These are phyloP conservation scores for Beta corolliflora DNA, from an alignment of 179 eudicot genomes.

Conservation along the genomic window DNA sequence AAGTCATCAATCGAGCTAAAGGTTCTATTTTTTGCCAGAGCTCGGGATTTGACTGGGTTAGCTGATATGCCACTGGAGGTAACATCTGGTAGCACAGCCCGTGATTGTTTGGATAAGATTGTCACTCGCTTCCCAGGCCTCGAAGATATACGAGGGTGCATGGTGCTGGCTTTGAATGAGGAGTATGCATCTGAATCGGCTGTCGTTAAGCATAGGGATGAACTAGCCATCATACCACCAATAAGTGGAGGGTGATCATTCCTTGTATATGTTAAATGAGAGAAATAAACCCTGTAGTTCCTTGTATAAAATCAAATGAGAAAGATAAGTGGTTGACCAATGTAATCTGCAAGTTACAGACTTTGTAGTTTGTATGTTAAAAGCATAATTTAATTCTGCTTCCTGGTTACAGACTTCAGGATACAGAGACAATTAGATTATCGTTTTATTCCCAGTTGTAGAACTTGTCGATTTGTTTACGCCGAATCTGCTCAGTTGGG, in stretches of 20 bases:
- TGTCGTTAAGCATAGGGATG: conserved; percentile 73
- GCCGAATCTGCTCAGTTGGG: neutral
- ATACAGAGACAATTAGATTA: no score
- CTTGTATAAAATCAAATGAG: neutral
- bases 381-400: neutral
- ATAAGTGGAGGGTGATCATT: conserved; percentile 79
- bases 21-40: conserved; percentile 91
- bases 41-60: conserved; percentile 83
- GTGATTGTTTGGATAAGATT: conserved; percentile 67
- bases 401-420: neutral
- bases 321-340: neutral
- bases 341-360: neutral
- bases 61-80: conserved; percentile 63
- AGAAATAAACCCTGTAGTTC: neutral
- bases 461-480: neutral
- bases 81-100: conserved; percentile 67
- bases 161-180: conserved; percentile 89
- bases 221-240: conserved; percentile 93
- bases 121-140: conserved; percentile 60
- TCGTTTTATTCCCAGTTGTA: neutral
- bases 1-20: conserved; percentile 49
- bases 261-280: neutral
- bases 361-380: neutral
- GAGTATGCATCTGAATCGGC: conserved; percentile 70
- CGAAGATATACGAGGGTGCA: conserved; percentile 72